Percentiles rank a stretch among this genome's conserved stretches.
phyloP scores from a whole-genome alignment of 768 basidiomycete species.

The Lactarius trivialis region DNA sequence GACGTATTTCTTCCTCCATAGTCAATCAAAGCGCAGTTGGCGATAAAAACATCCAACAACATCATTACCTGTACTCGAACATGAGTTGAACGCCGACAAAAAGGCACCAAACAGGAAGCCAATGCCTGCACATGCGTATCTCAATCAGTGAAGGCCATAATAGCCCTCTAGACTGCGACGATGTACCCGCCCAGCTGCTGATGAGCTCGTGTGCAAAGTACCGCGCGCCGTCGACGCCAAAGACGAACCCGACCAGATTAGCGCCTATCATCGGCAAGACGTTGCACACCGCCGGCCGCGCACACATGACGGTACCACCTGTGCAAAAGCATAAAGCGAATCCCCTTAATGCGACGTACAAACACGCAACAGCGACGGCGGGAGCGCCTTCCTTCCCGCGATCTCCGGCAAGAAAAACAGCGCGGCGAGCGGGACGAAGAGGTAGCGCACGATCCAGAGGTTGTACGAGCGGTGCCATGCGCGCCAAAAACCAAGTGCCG shows the following conservation, averaged over 20 bases:
- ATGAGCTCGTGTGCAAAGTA: slow-evolving; percentile 60
- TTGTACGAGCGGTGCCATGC: slow-evolving; percentile 97
- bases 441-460: slow-evolving; percentile 87
- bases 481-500: slow-evolving; percentile 87
- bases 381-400: slow-evolving; percentile 50
- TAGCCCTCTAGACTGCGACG: neutral
- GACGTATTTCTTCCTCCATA: slow-evolving; percentile 32
- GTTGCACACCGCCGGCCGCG: slow-evolving; percentile 78
- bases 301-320: slow-evolving; percentile 85
- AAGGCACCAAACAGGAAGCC: slow-evolving; percentile 56
- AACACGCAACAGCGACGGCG: slow-evolving; percentile 52
- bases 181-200: slow-evolving; percentile 55
- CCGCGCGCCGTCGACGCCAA: slow-evolving; percentile 73
- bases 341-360: no score
- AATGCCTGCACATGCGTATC: slow-evolving; percentile 42
- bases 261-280: slow-evolving; percentile 85
- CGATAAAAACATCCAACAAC: neutral
- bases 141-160: neutral
- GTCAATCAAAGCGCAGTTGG: neutral
- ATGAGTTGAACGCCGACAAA: slow-evolving; percentile 86
- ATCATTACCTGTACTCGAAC: slow-evolving; percentile 87
- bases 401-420: slow-evolving; percentile 90
- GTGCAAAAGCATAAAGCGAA: neutral
- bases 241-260: slow-evolving; percentile 92
- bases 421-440: slow-evolving; percentile 89